phyloP scores from a whole-genome alignment of 805 yeast species.

The Dipodascus albidus region DNA sequence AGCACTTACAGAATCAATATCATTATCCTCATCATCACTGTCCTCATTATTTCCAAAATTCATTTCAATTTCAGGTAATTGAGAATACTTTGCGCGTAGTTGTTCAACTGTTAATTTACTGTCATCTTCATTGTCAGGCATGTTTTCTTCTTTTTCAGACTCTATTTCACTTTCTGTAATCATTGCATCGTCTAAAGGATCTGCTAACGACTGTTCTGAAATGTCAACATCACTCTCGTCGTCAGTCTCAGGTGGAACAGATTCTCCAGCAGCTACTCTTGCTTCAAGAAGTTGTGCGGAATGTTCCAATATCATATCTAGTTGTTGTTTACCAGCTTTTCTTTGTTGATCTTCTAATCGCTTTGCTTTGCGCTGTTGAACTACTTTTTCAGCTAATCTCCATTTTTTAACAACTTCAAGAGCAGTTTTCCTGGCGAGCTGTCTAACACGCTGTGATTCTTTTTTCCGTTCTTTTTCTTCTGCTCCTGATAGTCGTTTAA shows the following conservation, averaged over 20 bases:
- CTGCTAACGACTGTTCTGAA: background rate
- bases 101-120: constrained; percentile 43
- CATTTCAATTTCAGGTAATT: constrained; percentile 24
- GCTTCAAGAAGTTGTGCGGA: constrained; percentile 86
- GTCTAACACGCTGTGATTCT: constrained; percentile 55
- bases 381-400: constrained; percentile 72
- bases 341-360: constrained; percentile 58
- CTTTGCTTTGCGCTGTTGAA: constrained; percentile 62
- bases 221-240: constrained; percentile 7
- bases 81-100: constrained; percentile 44
- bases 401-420: constrained; percentile 84
- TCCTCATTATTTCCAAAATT: constrained; percentile 16
- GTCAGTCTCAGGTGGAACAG: constrained; percentile 3
- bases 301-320: constrained; percentile 79
- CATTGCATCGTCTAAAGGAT: constrained; percentile 6
- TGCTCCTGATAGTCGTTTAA: constrained; percentile 77
- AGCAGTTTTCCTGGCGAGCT: constrained; percentile 69
- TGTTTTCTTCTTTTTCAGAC: constrained; percentile 16
- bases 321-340: constrained; percentile 73
- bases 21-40: constrained; percentile 21
- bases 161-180: constrained; percentile 19
- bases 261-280: constrained; percentile 36
- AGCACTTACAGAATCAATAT: constrained; percentile 12
- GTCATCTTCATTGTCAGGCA: constrained; percentile 30
- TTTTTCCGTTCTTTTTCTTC: constrained; percentile 72